These are phyloP conservation scores for Pyronema domesticum DNA, from an alignment of 495 filamentous ascomycete species.

Conservation along the genomic window DNA sequence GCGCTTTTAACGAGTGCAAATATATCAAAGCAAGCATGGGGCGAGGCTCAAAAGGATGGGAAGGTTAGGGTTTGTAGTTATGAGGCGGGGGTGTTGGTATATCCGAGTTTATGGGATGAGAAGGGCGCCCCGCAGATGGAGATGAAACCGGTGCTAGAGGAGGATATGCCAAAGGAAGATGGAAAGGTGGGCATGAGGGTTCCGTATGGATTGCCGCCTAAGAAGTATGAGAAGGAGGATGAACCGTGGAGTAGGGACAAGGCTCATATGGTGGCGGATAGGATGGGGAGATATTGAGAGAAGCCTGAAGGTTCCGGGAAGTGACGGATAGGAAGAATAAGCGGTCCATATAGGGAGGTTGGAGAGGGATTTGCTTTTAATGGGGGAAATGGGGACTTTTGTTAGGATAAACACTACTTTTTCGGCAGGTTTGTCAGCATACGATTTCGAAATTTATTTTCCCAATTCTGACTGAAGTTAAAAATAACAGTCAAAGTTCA, in stretches of 20 bases:
- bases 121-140: constrained; percentile 15
- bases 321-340: too few species aligned
- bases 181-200: constrained; percentile 44
- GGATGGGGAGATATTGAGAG: constrained; percentile 43
- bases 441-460: too few species aligned
- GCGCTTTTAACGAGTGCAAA: constrained; percentile 75
- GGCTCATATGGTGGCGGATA: constrained; percentile 45
- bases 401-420: too few species aligned
- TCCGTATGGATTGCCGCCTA: constrained; percentile 67
- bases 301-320: too few species aligned
- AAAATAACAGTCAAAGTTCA: too few species aligned
- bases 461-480: too few species aligned
- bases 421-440: too few species aligned
- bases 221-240: constrained; percentile 43
- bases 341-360: too few species aligned
- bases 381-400: too few species aligned
- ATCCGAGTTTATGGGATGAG: constrained; percentile 50
- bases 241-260: constrained; percentile 64
- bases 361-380: too few species aligned
- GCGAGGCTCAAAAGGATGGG: constrained; percentile 36
- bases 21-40: constrained; percentile 80
- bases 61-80: constrained; percentile 61
- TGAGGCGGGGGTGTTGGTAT: constrained; percentile 72
- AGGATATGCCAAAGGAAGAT: constrained; percentile 2
- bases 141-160: constrained; percentile 55